Conservation (phyloP, 2,329 filamentous ascomycete species). For the Metarhizium guizhouense region DNA sequence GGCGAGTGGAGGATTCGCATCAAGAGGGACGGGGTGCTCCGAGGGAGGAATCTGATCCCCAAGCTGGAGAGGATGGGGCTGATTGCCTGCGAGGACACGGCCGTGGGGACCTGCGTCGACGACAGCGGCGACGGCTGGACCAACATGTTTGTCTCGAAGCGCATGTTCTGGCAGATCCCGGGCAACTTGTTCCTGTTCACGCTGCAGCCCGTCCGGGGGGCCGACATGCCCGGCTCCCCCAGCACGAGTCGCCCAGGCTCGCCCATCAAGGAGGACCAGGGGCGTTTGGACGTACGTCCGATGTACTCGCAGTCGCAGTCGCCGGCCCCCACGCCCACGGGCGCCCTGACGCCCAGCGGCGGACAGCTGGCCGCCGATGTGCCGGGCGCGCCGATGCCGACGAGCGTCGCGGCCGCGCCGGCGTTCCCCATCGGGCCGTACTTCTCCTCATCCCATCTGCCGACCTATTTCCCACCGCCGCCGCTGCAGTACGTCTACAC, state of each 20-base stretch:
- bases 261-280: not conserved
- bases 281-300: constrained; percentile 14
- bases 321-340: not conserved
- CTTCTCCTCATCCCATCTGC: constrained; percentile 72
- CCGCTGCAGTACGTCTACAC: constrained; percentile 76
- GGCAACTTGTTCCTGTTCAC: constrained; percentile 83
- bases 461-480: constrained; percentile 81
- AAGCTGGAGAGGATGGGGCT: constrained; percentile 93
- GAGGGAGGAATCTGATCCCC: constrained; percentile 71
- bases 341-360: constrained; percentile 3
- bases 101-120: constrained; percentile 57
- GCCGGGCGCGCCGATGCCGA: constrained; percentile 29
- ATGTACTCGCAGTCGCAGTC: constrained; percentile 16
- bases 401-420: constrained; percentile 21
- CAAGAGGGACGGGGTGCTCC: constrained; percentile 78
- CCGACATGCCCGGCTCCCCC: constrained; percentile 37
- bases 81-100: constrained; percentile 65
- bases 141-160: constrained; percentile 71
- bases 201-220: constrained; percentile 47
- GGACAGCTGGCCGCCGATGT: constrained; percentile 24
- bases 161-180: constrained; percentile 88
- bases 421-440: constrained; percentile 57
- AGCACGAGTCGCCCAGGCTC: constrained; percentile 17
- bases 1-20: constrained; percentile 84
- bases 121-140: constrained; percentile 60